Evolutionary conservation across 345 rosid species (phyloP).

Genomic region (Linum trigynum): DNA sequence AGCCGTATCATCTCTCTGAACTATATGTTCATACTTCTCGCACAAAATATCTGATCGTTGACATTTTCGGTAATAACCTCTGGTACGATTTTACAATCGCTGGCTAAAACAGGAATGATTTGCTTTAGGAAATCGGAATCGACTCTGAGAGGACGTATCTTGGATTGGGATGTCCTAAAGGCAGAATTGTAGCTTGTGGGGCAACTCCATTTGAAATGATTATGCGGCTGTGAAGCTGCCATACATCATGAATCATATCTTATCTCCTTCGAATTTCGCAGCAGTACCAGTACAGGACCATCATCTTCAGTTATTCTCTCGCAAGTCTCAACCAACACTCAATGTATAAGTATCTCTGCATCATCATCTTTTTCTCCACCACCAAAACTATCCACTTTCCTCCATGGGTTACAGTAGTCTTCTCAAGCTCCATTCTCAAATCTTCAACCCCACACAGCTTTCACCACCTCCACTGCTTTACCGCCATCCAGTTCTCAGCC

Average conservation of each 20-base stretch:
- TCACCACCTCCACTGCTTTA: constrained; percentile 4
- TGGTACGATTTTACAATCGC: background rate
- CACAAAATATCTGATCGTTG: background rate
- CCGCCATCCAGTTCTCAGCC: background rate
- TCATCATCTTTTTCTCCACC: too few relatives aligned
- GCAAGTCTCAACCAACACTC: too few relatives aligned
- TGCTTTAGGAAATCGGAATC: background rate
- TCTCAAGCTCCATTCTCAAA: constrained; percentile 22
- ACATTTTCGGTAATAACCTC: background rate
- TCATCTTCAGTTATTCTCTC: background rate
- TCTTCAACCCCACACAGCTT: constrained; percentile 12
- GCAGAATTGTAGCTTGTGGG: background rate
- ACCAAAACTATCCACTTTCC: background rate
- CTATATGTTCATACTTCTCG: background rate
- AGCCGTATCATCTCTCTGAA: background rate
- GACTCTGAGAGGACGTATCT: background rate
- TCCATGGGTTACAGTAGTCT: constrained; percentile 31
- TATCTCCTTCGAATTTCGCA: background rate
- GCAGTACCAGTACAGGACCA: background rate
- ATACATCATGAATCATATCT: background rate
- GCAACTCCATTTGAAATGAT: background rate
- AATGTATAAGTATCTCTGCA: too few relatives aligned
- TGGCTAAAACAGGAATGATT: background rate
- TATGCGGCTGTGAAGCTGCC: constrained; percentile 4
- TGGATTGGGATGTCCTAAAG: background rate